Evolutionary conservation across 1,284 basidiomycete genomes (phyloP).

Genomic region (Cutaneotrichosporon arboriforme): DNA sequence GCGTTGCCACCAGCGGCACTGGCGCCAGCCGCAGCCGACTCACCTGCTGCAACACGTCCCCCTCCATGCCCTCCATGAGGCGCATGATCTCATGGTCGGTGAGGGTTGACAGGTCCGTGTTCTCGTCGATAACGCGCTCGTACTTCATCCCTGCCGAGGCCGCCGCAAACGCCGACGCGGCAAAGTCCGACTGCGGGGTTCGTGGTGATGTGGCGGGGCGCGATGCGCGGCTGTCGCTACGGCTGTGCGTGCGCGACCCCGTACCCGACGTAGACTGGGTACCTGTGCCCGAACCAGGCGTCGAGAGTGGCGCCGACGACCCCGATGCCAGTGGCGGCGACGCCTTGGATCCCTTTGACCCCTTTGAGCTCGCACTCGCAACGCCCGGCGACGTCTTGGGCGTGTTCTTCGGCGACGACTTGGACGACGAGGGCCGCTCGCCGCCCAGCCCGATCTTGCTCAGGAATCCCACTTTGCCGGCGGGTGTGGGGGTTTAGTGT

Average conservation of each 20-base stretch:
- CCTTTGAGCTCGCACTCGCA: no score
- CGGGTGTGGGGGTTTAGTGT: background rate
- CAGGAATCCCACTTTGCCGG: constrained; percentile 2
- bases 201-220: background rate
- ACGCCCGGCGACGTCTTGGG: background rate
- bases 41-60: constrained; percentile 32
- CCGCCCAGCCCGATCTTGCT: constrained; percentile 1
- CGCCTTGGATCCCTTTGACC: no score
- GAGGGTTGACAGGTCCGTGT: constrained; percentile 42
- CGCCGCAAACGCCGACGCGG: constrained; percentile 9
- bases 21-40: constrained; percentile 3
- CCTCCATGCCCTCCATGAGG: constrained; percentile 42
- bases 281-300: background rate
- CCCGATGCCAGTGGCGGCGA: no score
- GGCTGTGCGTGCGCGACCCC: background rate
- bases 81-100: constrained; percentile 48
- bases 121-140: constrained; percentile 44
- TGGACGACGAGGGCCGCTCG: background rate
- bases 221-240: background rate
- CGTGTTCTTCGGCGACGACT: background rate
- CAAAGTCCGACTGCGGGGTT: constrained; percentile 7
- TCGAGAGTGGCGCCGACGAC: no score
- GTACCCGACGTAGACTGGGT: background rate
- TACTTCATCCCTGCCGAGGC: constrained; percentile 5
- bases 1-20: background rate